Base-by-base conservation (phyloP, 495 filamentous ascomycete genomes). In the Viridothelium virens region DNA sequence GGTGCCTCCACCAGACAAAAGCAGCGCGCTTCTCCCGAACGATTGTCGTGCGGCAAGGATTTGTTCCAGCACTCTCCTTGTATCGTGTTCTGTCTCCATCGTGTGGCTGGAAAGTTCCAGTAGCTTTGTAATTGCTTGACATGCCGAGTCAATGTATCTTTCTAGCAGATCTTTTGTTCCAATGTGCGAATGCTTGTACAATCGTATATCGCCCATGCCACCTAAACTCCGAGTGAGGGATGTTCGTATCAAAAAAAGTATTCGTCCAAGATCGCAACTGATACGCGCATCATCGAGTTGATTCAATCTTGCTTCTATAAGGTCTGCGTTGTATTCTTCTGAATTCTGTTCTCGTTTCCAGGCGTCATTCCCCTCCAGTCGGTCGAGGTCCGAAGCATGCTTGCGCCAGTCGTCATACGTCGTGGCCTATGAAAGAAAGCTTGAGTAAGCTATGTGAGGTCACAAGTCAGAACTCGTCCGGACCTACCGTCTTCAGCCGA, bases 131-230 rank as follows among this genome's bases (percentile, higher is more conserved):
- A 96, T 86, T 0, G 90, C 92, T 56, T 83, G 81, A 10, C 91
- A 70, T 12, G 89, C 87, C 0, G 91, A 88, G 47, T 87, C 84
- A 64, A 96, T 93, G 71, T 97, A 97, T 16, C 81, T 80, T 75
- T 96, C 92, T 66, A 96, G 90, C 56, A 97, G 76, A 39, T 82
- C 78, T 75, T 97, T 96, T 1, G 93, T 97, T 2, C 93, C 92
- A 38, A 88, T 84, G 72, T 94, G 87, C 1, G 89, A 88, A 71
- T 96, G 90, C 63, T 85, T 86, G 77, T 96, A 97, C 6, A 97
- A 83, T 56, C 85, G 82, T 10, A 87, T 81, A 74, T 92, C 89
- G 62, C 88, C 90, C 89, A 96, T 96, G 67, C 86, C 88, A 11
- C 91, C 93, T 41, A 96, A 72, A 69, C 91, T 86, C 38, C 92